Evolutionary conservation across 495 filamentous ascomycete genomes (phyloP).

Genomic region (Entonaema liquescens): DNA sequence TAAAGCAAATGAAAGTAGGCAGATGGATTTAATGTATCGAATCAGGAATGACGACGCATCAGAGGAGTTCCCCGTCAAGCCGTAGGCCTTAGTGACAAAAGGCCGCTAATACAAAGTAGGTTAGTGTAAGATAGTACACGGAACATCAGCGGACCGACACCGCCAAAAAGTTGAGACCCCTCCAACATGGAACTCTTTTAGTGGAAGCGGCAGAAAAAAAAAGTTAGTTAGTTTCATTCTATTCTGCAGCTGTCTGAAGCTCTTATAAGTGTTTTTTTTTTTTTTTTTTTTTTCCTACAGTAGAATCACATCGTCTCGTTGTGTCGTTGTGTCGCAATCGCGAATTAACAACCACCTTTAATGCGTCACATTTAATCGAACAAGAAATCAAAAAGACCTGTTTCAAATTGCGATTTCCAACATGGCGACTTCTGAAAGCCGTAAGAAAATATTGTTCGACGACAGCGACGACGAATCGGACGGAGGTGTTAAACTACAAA

Average conservation of each 20-base stretch:
- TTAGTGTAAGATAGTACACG: conserved; percentile 15
- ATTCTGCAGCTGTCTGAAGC: conserved; percentile 6
- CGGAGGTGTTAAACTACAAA: conserved; percentile 69
- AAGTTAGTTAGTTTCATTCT: conserved; percentile 28
- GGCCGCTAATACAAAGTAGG: conserved; percentile 1
- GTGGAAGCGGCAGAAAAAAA: conserved; percentile 45
- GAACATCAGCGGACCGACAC: conserved; percentile 41
- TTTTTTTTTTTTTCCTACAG: neutral
- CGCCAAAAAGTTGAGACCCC: conserved; percentile 34
- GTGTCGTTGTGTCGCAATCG: neutral
- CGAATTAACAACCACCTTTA: neutral
- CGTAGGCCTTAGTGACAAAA: conserved; percentile 12
- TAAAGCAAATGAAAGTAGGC: conserved; percentile 21
- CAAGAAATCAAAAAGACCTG: neutral
- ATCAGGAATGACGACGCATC: conserved; percentile 47
- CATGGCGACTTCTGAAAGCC: conserved; percentile 40
- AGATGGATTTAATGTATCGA: conserved; percentile 36
- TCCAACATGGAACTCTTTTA: conserved; percentile 25
- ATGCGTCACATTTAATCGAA: neutral
- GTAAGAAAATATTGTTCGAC: conserved; percentile 45
- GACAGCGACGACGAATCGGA: conserved; percentile 63
- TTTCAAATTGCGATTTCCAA: conserved; percentile 16
- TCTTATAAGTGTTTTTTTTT: too few relatives aligned
- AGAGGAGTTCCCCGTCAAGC: conserved; percentile 28
- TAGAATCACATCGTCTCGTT: neutral